Conservation (phyloP, 129 eudicot genomes). For the Flaveria robusta region DNA sequence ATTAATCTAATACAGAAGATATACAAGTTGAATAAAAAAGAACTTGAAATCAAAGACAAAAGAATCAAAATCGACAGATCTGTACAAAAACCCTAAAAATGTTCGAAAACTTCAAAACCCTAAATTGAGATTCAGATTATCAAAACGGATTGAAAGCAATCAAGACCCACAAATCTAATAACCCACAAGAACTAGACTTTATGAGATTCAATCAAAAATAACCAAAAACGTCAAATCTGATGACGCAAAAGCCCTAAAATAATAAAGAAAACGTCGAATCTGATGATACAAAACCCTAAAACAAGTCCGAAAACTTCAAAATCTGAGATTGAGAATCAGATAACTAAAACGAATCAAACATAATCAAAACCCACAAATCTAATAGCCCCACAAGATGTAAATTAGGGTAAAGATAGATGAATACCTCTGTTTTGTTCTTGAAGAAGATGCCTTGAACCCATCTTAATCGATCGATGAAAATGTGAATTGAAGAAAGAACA, state of each 20-base stretch:
- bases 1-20: too few species aligned
- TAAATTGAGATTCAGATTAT: background rate
- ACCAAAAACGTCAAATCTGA: too few species aligned
- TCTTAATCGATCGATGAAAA: constrained; percentile 25
- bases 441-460: constrained; percentile 65
- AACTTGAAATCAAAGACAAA: background rate
- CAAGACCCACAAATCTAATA: background rate
- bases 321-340: background rate
- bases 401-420: background rate
- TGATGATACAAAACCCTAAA: background rate
- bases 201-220: background rate
- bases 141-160: background rate
- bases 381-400: background rate
- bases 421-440: constrained; percentile 70
- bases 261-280: too few species aligned
- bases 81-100: background rate
- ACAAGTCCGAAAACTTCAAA: background rate
- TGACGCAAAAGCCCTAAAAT: background rate
- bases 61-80: background rate
- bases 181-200: background rate
- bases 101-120: background rate
- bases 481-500: constrained; percentile 1
- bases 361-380: background rate
- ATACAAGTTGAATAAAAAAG: too few species aligned
- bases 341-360: background rate